phyloP scores from a whole-genome alignment of 345 rosid species.

The Eucalyptus coolabah region DNA sequence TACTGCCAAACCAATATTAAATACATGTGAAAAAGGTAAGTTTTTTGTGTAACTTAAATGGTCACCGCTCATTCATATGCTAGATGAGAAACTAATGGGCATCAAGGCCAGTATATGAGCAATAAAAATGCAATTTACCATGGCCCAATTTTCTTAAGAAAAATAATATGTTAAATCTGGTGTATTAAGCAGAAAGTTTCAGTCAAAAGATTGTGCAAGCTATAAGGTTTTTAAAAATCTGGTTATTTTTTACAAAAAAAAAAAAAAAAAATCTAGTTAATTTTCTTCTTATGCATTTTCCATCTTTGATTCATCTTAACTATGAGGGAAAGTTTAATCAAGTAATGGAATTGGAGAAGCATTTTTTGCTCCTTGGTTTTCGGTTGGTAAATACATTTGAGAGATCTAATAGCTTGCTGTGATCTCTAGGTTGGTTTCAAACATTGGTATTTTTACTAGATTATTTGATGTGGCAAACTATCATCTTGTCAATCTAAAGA shows the following conservation, averaged over 20 bases:
- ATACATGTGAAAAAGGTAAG: neutral
- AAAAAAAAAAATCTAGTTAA: neutral
- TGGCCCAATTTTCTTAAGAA: neutral
- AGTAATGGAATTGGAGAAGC: neutral
- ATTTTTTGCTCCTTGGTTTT: neutral
- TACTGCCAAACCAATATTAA: neutral
- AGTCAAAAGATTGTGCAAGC: neutral
- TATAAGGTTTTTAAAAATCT: neutral
- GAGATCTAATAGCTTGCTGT: neutral
- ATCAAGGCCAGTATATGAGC: neutral
- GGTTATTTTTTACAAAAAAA: too few relatives aligned
- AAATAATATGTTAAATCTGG: neutral
- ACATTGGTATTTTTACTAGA: neutral
- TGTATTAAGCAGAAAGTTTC: neutral
- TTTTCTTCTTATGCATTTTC: neutral
- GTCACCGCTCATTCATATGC: neutral
- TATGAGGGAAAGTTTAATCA: neutral
- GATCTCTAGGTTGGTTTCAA: neutral
- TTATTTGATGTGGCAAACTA: neutral
- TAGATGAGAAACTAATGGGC: neutral
- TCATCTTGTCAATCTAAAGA: neutral
- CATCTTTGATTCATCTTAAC: neutral
- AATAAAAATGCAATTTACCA: neutral
- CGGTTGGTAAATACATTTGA: neutral
- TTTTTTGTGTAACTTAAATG: neutral